Base-by-base conservation (phyloP, 768 basidiomycete genomes). In the Kwoniella sp. region DNA sequence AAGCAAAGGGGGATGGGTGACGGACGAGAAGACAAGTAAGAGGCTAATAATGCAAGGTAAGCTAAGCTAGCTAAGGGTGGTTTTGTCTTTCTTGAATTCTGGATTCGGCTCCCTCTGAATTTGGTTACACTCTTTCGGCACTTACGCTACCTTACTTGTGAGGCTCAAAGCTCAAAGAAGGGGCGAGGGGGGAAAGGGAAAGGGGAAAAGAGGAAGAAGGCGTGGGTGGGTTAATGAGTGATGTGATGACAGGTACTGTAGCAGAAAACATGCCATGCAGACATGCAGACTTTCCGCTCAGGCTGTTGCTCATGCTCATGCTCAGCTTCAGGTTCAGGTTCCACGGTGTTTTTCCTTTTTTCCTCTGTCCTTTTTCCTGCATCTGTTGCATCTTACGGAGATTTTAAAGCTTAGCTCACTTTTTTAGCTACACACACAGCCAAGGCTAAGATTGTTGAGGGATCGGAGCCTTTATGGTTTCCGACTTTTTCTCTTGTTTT, bases 121-220 rank as follows among this genome's bases (percentile, higher is more conserved):
- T 44, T 44, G 40, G 40, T 44, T 44, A 44, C 40, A 44, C 40
- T 44, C 40, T 44, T 44, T 19, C 40, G 40, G 40, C 40, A 44
- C 17, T 19, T 44, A 44, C 40, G 40, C 40, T 44, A n/a, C n/a
- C n/a, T n/a, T n/a, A n/a, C n/a, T n/a, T n/a, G n/a, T n/a, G n/a
- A n/a, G n/a, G n/a, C n/a, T n/a, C n/a, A 33, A 33, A 13, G 33
- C 13, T 13, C 33, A 33, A 33, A 6, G 7, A 33, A 33, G 33
- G 7, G 33, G 33, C 33, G 13, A 13, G 33, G 33, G 33, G 33
- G 33, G 13, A 33, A 13, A 33, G 13, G 33, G 7, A 33, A 44
- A 44, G 40, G 33, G 33, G 7, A 6, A 9, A 44, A 44, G 17
- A 4, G 33, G 33, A 13, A 33, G 8, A 19, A 44, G 40, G 40